These are phyloP conservation scores for Mediolabrus comicus DNA, from an alignment of 108 stramenopile species.

Conservation along the genomic window DNA sequence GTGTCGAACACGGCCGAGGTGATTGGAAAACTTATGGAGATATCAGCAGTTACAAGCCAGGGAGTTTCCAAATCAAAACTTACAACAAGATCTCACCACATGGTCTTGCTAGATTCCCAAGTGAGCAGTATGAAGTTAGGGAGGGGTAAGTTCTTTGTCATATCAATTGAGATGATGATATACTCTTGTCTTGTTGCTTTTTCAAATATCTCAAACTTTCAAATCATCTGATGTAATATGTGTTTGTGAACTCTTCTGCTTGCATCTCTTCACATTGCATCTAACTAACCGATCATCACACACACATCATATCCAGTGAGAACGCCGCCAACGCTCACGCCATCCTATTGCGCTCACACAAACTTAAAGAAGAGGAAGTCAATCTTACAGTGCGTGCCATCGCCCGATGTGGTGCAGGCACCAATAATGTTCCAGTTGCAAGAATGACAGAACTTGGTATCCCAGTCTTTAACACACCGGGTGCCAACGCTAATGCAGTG, in stretches of 20 bases:
- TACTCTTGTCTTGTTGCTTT: not conserved
- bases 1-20: conserved; percentile 81
- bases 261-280: not conserved
- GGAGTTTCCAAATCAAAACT: conserved; percentile 89
- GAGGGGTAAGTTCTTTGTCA: conserved; percentile 3
- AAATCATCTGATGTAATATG: too few species aligned
- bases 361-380: conserved; percentile 85
- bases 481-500: conserved; percentile 95
- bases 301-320: not conserved
- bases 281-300: too few species aligned
- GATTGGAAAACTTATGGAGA: conserved; percentile 83
- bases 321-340: conserved; percentile 75
- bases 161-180: too few species aligned
- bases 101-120: conserved; percentile 67
- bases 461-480: conserved; percentile 97
- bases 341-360: conserved; percentile 87
- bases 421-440: conserved; percentile 92
- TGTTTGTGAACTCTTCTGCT: too few species aligned
- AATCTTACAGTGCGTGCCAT: conserved; percentile 83
- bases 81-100: conserved; percentile 91
- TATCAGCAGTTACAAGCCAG: conserved; percentile 64
- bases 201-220: not conserved
- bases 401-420: conserved; percentile 94
- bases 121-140: conserved; percentile 67
- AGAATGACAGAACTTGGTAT: conserved; percentile 94